phyloP scores from a whole-genome alignment of 768 basidiomycete genomes.

The Podaxis pistillaris region DNA sequence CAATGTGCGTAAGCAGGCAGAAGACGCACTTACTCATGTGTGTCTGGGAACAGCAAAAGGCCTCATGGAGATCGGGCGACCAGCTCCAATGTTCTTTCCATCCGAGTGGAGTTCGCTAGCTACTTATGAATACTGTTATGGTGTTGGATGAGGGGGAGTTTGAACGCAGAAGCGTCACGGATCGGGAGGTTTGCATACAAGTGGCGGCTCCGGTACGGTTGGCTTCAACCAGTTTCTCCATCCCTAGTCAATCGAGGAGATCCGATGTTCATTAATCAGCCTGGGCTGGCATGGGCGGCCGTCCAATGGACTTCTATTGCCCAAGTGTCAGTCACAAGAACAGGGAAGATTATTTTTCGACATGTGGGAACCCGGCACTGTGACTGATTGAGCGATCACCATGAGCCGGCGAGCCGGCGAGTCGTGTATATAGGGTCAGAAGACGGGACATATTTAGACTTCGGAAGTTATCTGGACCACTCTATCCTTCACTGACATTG shows the following conservation, averaged over 20 bases:
- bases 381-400: background rate
- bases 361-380: background rate
- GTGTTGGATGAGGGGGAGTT: background rate
- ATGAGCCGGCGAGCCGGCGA: background rate
- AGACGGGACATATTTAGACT: background rate
- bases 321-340: background rate
- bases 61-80: background rate
- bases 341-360: background rate
- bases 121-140: background rate
- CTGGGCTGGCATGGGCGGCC: background rate
- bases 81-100: background rate
- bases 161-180: background rate
- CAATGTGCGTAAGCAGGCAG: background rate
- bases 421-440: background rate
- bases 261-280: background rate
- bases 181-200: too few species aligned
- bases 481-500: background rate
- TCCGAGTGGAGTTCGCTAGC: background rate
- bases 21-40: background rate
- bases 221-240: background rate
- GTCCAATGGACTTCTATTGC: background rate
- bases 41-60: background rate
- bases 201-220: background rate
- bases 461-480: background rate
- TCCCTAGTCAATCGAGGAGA: background rate